Evolutionary conservation across 305 asterid genomes (phyloP), one percentile per base, ranked within the genome.

Genomic region (Fraxinus floribunda): DNA sequence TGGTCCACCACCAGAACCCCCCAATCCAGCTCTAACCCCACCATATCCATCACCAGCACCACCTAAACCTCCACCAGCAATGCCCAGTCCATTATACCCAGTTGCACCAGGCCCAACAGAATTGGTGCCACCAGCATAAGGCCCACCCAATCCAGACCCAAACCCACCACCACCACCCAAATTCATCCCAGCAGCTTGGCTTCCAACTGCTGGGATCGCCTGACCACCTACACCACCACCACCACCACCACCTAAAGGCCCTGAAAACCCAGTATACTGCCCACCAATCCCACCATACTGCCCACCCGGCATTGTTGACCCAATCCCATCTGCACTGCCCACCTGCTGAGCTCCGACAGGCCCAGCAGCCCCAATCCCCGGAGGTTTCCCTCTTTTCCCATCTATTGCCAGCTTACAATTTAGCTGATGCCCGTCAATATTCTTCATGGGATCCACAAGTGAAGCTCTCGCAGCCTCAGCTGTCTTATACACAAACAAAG

Each of bases 401-500:
- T 94, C 98, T 80, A 82, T 87, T 1, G 98, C 98, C 79, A 94
- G 84, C 85, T 91, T 94, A 86, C 98, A 94, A 52, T 83, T 91
- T 91, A 94, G 82, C 81, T 89, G 94, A 86, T 93, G 90, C 77
- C 97, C 98, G 79, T 94, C 98, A 66, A 94, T 88, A 86, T 85
- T 91, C 92, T 93, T 93, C 0, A 89, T 60, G 1, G 97, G 90
- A 81, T 94, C 97, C 81, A 91, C 93, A 81, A 94, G 77, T 1
- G 97, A 86, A 0, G 94, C 90, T 91, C 91, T 86, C 0, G 98
- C 96, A 0, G 92, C 95, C 84, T 91, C 97, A 0, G 90, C 88
- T 4, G 92, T 93, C 86, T 93, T 94, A 74, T 94, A 94, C 68
- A 94, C 98, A 87, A 93, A 94, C 84, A 94, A 85, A 2, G 97